Evolutionary conservation across 495 filamentous ascomycete genomes (phyloP).

Genomic region (Daldinia decipiens): DNA sequence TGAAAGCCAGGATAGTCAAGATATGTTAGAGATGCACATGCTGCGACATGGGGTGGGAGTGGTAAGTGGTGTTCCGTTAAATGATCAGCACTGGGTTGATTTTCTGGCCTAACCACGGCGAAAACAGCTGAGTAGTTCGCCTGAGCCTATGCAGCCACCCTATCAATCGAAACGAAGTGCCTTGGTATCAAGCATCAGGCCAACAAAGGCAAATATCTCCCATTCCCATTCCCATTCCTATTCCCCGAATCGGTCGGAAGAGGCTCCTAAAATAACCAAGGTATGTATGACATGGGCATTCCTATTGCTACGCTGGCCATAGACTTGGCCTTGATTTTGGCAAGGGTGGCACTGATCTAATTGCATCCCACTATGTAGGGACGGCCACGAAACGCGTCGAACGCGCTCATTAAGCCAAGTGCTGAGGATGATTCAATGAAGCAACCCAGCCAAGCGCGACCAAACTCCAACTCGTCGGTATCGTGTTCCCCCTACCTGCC

Average conservation of each 20-base stretch:
- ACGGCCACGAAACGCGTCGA: slow-evolving; percentile 40
- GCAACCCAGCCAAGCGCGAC: slow-evolving; percentile 15
- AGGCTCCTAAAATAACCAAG: neutral
- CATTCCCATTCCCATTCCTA: too few species aligned
- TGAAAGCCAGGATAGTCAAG: slow-evolving; percentile 47
- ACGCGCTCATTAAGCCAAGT: slow-evolving; percentile 25
- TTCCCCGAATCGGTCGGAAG: neutral
- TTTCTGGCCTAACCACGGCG: neutral
- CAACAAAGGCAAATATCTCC: slow-evolving; percentile 15
- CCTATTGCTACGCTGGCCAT: neutral
- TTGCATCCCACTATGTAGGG: slow-evolving; percentile 23
- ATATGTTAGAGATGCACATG: slow-evolving; percentile 32
- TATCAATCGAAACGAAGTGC: slow-evolving; percentile 12
- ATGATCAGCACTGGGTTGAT: slow-evolving; percentile 25
- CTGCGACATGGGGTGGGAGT: slow-evolving; percentile 42
- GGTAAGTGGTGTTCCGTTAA: slow-evolving; percentile 40
- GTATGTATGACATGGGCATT: slow-evolving; percentile 8
- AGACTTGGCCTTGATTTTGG: slow-evolving; percentile 15
- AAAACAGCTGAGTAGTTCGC: slow-evolving; percentile 27
- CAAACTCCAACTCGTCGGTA: neutral
- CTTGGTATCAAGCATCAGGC: neutral
- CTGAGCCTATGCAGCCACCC: slow-evolving; percentile 9
- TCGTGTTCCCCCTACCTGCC: neutral
- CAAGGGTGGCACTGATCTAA: slow-evolving; percentile 49
- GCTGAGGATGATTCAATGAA: slow-evolving; percentile 15